Base-by-base conservation (phyloP, 495 filamentous ascomycete species). In the Podospora pseudopauciseta region DNA sequence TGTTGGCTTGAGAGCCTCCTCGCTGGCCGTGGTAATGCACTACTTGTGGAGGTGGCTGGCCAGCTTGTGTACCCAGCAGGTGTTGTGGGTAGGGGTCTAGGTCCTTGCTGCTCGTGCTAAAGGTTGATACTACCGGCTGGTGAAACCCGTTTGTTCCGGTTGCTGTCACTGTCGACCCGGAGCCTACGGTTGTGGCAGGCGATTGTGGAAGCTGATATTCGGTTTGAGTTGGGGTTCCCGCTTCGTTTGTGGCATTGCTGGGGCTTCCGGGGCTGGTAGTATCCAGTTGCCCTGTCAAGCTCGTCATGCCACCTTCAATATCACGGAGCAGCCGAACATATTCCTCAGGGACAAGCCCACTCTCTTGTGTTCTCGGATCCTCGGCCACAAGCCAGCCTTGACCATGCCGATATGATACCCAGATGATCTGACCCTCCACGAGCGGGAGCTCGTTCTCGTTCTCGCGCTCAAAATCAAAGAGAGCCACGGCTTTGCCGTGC, bases 381-480 rank as follows among this genome's bases (percentile, higher is more conserved):
- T 96, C 90, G 3, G 96, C 95, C 27, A 99, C 95, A 54, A 99
- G 83, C 95, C 95, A 99, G 56, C 95, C 95, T 79, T 97, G 92
- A 20, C 94, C 94, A 77, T 98, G 93, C 34, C 95, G 85, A 75
- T 97, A 99, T 11, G 92, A 94, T 55, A 99, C 94, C 85, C 93
- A 93, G 58, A 99, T 96, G 65, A 97, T 90, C 74, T 99, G 95
- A 39, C 96, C 96, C 78, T 99, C 95, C 0, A 90, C 88, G 20
- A 99, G 81, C 18, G 92, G 93, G 16, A 99, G 86, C 79, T 99
- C 95, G 71, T 97, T 99, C 74, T 97, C 93, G 74, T 98, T 97
- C 76, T 98, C 95, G 28, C 93, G 87, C 64, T 88, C 87, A 77
- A 99, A 99, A 77, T 97, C 92, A 74, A 96, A 99, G 15, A 99